Conservation (phyloP, 73 alveolate genomes). For the Tetrahymena borealis region DNA sequence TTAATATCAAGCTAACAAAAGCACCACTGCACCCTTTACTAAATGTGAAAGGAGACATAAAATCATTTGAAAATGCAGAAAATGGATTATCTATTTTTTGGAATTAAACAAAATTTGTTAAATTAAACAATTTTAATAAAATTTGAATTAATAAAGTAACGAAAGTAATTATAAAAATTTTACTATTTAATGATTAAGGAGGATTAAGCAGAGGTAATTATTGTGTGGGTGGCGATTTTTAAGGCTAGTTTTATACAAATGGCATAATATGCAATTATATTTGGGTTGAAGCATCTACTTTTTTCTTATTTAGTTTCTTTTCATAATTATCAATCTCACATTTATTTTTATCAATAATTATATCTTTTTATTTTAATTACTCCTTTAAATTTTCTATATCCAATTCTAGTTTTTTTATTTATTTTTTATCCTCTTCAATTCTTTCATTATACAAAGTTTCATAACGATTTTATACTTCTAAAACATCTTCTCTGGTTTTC, state of each 20-base stretch:
- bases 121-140: no score
- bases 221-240: not conserved
- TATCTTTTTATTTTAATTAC: not conserved
- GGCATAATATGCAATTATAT: not conserved
- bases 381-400: not conserved
- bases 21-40: not conserved
- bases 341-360: not conserved
- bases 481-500: not conserved
- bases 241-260: not conserved
- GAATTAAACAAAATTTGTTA: not conserved
- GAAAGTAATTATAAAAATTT: no score
- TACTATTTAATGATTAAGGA: not conserved
- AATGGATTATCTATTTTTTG: not conserved
- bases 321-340: not conserved
- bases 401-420: not conserved
- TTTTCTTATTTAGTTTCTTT: not conserved
- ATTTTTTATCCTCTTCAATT: not conserved
- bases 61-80: not conserved
- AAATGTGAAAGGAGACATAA: not conserved
- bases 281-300: not conserved
- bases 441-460: not conserved
- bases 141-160: not conserved
- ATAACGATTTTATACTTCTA: not conserved
- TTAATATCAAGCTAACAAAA: not conserved
- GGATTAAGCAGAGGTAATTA: not conserved